Base-by-base conservation (phyloP, 371 early-diverging fungal genomes). In the Haplosporangium sp. region DNA sequence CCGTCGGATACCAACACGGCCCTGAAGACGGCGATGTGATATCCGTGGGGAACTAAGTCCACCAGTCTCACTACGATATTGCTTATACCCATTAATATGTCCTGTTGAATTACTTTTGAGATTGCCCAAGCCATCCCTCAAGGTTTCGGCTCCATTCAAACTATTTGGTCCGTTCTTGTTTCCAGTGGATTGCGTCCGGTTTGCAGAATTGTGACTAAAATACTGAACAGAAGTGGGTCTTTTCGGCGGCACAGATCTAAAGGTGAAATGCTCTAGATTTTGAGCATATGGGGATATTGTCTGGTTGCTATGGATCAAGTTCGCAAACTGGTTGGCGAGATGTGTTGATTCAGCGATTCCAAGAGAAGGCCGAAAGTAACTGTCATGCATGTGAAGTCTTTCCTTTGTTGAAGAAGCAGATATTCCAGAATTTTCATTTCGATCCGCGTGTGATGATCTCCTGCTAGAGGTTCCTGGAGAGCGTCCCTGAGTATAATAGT, bases 281-380 rank as follows among this genome's bases (percentile, higher is more conserved):
- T 92, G 93, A 2, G 95, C 91, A 39, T 89, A 89, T 1, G 96
- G 95, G 10, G 94, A 92, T 44, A 96, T 88, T 44, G 97, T 96
- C 78, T 94, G 96, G 74, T 96, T 91, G 68, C 91, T 86, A 58
- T 84, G 87, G 83, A 94, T 90, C 69, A 97, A 82, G 61, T 90
- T 90, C 0, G 96, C 94, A 44, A 97, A 85, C 71, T 95, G 93
- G 5, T 95, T 94, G 4, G 94, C 93, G 35, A 94, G 76, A 34
- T 82, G 82, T 3, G 75, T 69, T 9, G 82, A 75, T 37, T 82
- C 89, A 1, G 87, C 88, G 67, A 95, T 94, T 65, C 93, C 92
- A 27, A 88, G 76, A 1, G 94, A 92, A 38, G 91, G 84, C 17
- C 91, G 71, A 15, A 91, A 77, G 8, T 88, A 84, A 34, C 88